Base-by-base conservation (phyloP, 2,329 filamentous ascomycete species). In the Byssothecium circinans region DNA sequence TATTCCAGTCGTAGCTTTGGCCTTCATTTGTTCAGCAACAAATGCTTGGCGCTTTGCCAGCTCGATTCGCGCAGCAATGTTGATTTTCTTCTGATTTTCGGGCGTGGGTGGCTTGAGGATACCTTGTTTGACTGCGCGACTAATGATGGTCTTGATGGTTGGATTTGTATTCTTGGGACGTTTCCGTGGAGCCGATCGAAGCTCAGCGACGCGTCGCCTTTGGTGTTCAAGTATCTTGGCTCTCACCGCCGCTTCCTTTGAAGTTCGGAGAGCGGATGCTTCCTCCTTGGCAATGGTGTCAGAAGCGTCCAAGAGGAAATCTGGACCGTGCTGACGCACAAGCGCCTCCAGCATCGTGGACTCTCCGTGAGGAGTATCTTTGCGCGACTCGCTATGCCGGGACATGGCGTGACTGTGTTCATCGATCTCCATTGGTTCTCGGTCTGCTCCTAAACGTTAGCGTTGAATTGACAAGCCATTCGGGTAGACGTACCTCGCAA, bases 121-220 rank as follows among this genome's bases (percentile, higher is more conserved):
- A 2, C 53, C 54, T 20, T 43, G 20, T 3, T 43, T 29, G 8
- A 62, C 33, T 30, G 47, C 52, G 22, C 52, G 41, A 30, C 43
- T 29, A 14, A 62, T 22, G 25, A 45, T 49, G 23, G 50, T 32
- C 30, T 48, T 43, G 29, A 56, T 55, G 19, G 41, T 47, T 8
- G 40, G 42, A n/a, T 46, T 32, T 14, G 20, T 30, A 19, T 19
- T 30, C 8, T 36, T 22, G 12, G 43, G 10, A 18, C 35, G n/a
- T 32, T 55, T 45, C 32, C 20, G 41, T 25, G 41, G 36, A 12
- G 12, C 29, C 6, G 39, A 45, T 39, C 46, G 43, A 23, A 33
- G 53, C 27, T 46, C 41, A 15, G 35, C 46, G 22, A 58, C 39
- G 19, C 50, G 54, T 29, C 35, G 43, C 44, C 57, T 63, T 29